Conservation (phyloP, 2,329 filamentous ascomycete species). For the Thelonectria blattea region DNA sequence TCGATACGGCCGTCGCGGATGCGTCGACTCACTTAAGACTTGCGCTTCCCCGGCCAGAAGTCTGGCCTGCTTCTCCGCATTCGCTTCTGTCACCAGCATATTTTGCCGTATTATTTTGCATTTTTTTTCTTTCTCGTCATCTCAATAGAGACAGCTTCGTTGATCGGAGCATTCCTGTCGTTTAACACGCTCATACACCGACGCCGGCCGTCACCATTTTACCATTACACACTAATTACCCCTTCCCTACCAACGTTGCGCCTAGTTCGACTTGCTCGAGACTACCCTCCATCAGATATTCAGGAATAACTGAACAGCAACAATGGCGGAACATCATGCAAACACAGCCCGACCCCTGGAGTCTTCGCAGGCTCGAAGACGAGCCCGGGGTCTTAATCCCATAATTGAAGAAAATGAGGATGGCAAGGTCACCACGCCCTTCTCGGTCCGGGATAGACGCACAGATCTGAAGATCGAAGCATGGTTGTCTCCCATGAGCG, state of each 20-base stretch:
- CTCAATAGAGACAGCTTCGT: conserved; percentile 47
- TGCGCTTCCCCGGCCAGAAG: conserved; percentile 37
- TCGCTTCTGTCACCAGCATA: conserved; percentile 44
- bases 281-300: conserved; percentile 34
- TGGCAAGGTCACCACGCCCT: conserved; percentile 33
- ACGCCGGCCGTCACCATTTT: conserved; percentile 46
- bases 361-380: conserved; percentile 63
- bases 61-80: conserved; percentile 41
- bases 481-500: conserved; percentile 65
- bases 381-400: conserved; percentile 63
- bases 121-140: conserved; percentile 34
- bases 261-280: conserved; percentile 15
- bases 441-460: conserved; percentile 34
- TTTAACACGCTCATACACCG: conserved; percentile 40
- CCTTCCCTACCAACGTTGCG: conserved; percentile 22
- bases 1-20: conserved; percentile 33
- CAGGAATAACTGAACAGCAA: conserved; percentile 44
- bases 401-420: conserved; percentile 64
- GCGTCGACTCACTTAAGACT: conserved; percentile 37
- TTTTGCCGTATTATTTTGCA: conserved; percentile 37
- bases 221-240: conserved; percentile 35
- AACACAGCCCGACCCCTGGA: conserved; percentile 52
- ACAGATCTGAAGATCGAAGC: conserved; percentile 58
- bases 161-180: conserved; percentile 53
- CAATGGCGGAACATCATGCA: conserved; percentile 54